A percentile compares a stretch with the other conserved stretches of the same genome.
These are phyloP conservation scores for Phialophora macrospora DNA, from an alignment of 2,329 filamentous ascomycete species.

Conservation along the genomic window DNA sequence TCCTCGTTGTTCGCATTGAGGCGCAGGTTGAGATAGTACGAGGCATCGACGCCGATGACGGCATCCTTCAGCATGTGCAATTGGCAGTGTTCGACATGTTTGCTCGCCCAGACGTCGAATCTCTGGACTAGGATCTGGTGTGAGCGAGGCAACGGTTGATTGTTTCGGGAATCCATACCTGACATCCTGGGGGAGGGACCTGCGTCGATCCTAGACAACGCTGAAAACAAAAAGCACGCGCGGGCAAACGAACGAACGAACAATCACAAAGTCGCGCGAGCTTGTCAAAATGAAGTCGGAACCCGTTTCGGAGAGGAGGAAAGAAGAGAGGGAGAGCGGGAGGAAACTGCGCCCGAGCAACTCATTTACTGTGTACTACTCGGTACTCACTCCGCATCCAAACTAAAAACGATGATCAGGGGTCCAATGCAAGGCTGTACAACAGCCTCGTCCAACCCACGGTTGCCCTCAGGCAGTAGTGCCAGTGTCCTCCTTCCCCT, in stretches of 20 bases:
- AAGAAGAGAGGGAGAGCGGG: not conserved
- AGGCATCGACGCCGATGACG: constrained; percentile 83
- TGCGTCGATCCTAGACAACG: not conserved
- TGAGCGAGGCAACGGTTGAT: constrained; percentile 17
- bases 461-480: not conserved
- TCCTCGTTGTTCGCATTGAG: constrained; percentile 77
- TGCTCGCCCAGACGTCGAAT: constrained; percentile 63
- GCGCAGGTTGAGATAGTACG: constrained; percentile 81
- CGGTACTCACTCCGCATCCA: not conserved
- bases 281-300: not conserved
- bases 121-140: constrained; percentile 48
- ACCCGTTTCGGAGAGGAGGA: not conserved
- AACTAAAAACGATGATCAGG: not conserved
- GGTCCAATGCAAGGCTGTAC: constrained; percentile 8
- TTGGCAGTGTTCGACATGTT: constrained; percentile 60
- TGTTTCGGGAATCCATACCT: constrained; percentile 22
- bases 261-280: not conserved
- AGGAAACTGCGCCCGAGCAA: not conserved
- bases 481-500: constrained; percentile 16
- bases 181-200: constrained; percentile 27
- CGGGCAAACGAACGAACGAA: constrained; percentile 6
- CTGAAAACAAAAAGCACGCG: constrained; percentile 2
- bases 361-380: constrained; percentile 4
- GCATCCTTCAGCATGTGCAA: constrained; percentile 74
- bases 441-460: not conserved